Evolutionary conservation across 768 basidiomycete species (phyloP).

Genomic region (Tylopilus felleus): DNA sequence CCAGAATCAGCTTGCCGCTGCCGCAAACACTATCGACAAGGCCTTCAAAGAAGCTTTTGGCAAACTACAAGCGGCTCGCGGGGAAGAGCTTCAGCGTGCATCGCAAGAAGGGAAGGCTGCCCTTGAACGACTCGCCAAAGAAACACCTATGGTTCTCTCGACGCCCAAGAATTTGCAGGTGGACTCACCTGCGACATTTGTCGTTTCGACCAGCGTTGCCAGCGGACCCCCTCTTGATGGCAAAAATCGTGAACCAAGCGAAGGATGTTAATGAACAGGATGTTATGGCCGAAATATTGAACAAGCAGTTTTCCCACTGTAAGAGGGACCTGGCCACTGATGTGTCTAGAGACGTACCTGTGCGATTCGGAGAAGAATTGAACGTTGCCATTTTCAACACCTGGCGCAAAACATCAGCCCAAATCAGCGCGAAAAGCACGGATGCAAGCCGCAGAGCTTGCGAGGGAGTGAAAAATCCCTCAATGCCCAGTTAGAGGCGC

Average conservation of each 20-base stretch:
- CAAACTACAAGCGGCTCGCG: constrained; percentile 52
- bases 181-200: constrained; percentile 67
- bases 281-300: constrained; percentile 88
- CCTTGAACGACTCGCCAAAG: constrained; percentile 46
- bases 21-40: constrained; percentile 41
- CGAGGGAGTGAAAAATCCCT: constrained; percentile 81
- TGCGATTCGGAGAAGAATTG: constrained; percentile 92
- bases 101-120: constrained; percentile 54
- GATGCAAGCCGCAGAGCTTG: constrained; percentile 88
- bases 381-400: constrained; percentile 41
- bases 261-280: constrained; percentile 83
- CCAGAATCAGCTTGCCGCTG: constrained; percentile 43
- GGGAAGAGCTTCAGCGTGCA: constrained; percentile 49
- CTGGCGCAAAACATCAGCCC: constrained; percentile 3
- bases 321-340: constrained; percentile 89
- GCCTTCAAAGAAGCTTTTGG: constrained; percentile 53
- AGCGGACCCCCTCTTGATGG: constrained; percentile 42
- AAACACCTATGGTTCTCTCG: constrained; percentile 54
- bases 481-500: constrained; percentile 56
- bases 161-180: constrained; percentile 68
- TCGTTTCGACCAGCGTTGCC: constrained; percentile 42
- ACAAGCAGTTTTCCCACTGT: constrained; percentile 91
- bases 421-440: constrained; percentile 83
- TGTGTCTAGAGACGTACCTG: constrained; percentile 81
- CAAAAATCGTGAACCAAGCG: constrained; percentile 67